Percentiles rank a stretch among this genome's conserved stretches.
Evolutionary conservation across 2,329 filamentous ascomycete genomes (phyloP).

Genomic region (Aspergillus costaricaensis): DNA sequence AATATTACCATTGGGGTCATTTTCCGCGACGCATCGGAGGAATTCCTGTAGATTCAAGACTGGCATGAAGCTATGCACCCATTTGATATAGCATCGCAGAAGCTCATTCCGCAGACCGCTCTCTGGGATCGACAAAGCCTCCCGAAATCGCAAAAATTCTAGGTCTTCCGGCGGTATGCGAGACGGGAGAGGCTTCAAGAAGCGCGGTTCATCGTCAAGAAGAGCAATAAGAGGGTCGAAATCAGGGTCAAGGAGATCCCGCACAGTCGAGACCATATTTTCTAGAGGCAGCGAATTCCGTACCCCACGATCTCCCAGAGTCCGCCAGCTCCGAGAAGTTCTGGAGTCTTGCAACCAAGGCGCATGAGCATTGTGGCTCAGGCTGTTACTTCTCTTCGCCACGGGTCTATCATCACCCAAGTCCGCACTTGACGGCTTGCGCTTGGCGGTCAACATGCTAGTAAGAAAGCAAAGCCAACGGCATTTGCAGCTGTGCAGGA

Average conservation of each 20-base stretch:
- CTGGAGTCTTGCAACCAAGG: constrained; percentile 36
- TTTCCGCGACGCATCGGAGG: constrained; percentile 56
- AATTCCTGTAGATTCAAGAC: constrained; percentile 67
- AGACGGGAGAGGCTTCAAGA: constrained; percentile 73
- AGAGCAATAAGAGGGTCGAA: constrained; percentile 42
- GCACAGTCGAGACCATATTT: constrained; percentile 43
- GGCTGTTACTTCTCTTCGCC: constrained; percentile 28
- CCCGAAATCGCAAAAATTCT: constrained; percentile 75
- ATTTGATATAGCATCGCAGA: constrained; percentile 76
- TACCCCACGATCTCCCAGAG: constrained; percentile 32
- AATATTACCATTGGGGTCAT: constrained; percentile 68
- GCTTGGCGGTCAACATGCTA: constrained; percentile 29
- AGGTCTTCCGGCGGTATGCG: constrained; percentile 77
- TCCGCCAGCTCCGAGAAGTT: constrained; percentile 29
- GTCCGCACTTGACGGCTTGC: constrained; percentile 29
- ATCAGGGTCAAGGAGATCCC: constrained; percentile 41
- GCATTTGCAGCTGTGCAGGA: constrained; percentile 10
- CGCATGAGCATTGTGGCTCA: constrained; percentile 32
- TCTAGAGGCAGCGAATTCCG: constrained; percentile 34
- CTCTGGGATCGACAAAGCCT: constrained; percentile 72
- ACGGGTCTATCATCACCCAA: constrained; percentile 18
- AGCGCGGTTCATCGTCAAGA: constrained; percentile 53
- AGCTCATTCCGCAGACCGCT: constrained; percentile 71
- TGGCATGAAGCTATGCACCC: constrained; percentile 88
- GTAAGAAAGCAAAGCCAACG: constrained; percentile 21